Evolutionary conservation across 1,284 basidiomycete species (phyloP).

Genomic region (Blastosporella zonata): DNA sequence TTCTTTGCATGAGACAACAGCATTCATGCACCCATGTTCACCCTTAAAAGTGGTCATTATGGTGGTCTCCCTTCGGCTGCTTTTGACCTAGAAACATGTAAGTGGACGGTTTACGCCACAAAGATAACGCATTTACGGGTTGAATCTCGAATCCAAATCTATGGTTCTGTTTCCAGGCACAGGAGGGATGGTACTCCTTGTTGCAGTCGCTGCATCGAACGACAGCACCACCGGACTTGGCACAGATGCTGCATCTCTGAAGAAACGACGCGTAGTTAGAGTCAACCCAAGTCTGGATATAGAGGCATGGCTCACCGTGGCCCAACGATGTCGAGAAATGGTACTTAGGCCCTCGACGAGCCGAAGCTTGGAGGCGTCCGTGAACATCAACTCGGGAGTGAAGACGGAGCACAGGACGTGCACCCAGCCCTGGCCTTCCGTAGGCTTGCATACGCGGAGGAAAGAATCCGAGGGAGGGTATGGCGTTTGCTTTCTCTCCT

Average conservation of each 20-base stretch:
- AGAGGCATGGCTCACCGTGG: slow-evolving; percentile 43
- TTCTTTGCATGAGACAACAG: slow-evolving; percentile 79
- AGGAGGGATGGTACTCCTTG: slow-evolving; percentile 82
- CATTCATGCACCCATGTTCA: slow-evolving; percentile 80
- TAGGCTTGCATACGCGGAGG: slow-evolving; percentile 87
- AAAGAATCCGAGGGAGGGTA: slow-evolving; percentile 59
- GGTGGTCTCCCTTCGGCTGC: slow-evolving; percentile 62
- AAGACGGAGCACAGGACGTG: slow-evolving; percentile 91
- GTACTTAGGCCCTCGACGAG: slow-evolving; percentile 86
- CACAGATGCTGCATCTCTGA: slow-evolving; percentile 65
- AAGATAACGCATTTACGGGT: slow-evolving; percentile 48
- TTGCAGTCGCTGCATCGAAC: slow-evolving; percentile 83
- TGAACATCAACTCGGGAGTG: slow-evolving; percentile 79
- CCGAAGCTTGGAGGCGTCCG: slow-evolving; percentile 68
- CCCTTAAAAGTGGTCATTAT: slow-evolving; percentile 80
- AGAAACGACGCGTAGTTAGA: not conserved
- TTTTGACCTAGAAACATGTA: slow-evolving; percentile 59
- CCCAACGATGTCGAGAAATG: slow-evolving; percentile 64
- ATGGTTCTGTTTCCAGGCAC: slow-evolving; percentile 82
- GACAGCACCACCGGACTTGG: slow-evolving; percentile 71
- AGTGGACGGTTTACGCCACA: not conserved
- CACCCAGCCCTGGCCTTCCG: slow-evolving; percentile 91
- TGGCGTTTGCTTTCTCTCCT: slow-evolving; percentile 43
- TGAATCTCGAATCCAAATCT: slow-evolving; percentile 90
- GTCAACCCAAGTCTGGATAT: not conserved